phyloP scores from a whole-genome alignment of 805 yeast genomes.

The Zygotorulaspora chibaensis region DNA sequence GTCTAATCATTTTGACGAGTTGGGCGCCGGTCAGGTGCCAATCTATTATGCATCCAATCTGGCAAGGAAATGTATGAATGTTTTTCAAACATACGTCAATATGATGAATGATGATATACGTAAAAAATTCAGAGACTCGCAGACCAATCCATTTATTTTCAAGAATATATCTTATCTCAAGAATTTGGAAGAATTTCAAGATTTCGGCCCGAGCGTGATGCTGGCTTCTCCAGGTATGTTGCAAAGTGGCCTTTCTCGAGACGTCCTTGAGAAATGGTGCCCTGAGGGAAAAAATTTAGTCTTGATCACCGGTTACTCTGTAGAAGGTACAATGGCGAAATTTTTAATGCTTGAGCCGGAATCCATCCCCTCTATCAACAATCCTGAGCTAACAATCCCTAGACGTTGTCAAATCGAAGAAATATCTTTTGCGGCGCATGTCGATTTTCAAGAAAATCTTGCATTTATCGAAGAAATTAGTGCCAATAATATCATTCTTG shows the following conservation, averaged over 20 bases:
- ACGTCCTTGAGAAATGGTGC: constrained; percentile 90
- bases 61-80: constrained; percentile 96
- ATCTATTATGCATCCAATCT: constrained; percentile 88
- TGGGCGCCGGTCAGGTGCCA: constrained; percentile 54
- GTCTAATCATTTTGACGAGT: constrained; percentile 77
- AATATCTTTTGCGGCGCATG: constrained; percentile 99
- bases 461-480: constrained; percentile 85
- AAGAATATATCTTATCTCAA: constrained; percentile 77
- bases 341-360: constrained; percentile 81
- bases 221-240: constrained; percentile 98
- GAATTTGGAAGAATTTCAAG: constrained; percentile 80
- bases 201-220: constrained; percentile 92
- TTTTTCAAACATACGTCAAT: constrained; percentile 90
- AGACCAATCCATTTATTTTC: constrained; percentile 86
- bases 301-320: constrained; percentile 92
- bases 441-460: constrained; percentile 89
- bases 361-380: constrained; percentile 78
- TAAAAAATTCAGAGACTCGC: constrained; percentile 66
- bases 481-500: constrained; percentile 81
- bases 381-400: constrained; percentile 80
- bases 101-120: constrained; percentile 95
- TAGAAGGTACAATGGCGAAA: constrained; percentile 98
- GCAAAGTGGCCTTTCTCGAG: constrained; percentile 92
- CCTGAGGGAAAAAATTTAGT: constrained; percentile 91
- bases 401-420: constrained; percentile 86